Percentiles rank a stretch among this genome's conserved stretches.
phyloP scores from a whole-genome alignment of 495 filamentous ascomycete species.

The Trichocladium uniseriatum region DNA sequence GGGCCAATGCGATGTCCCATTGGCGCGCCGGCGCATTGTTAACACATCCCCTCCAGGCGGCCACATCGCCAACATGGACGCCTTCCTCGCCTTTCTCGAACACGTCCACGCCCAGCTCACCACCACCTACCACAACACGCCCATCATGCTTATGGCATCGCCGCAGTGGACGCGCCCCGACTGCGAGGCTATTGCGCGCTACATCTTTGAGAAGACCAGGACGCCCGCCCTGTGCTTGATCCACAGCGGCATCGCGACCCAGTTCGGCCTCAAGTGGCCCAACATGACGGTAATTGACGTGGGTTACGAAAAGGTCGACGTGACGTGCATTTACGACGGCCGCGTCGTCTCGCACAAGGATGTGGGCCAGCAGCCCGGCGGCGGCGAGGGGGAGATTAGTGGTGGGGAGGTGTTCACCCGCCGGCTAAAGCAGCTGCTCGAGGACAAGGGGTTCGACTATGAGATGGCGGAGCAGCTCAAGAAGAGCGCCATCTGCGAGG shows the following conservation, averaged over 20 bases:
- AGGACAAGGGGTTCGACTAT: conserved; percentile 57
- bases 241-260: conserved; percentile 71
- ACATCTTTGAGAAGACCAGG: conserved; percentile 95
- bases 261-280: conserved; percentile 69
- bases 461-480: conserved; percentile 97
- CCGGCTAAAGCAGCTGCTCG: conserved; percentile 58
- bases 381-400: conserved; percentile 48
- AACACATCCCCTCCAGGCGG: conserved; percentile 41
- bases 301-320: conserved; percentile 80
- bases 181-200: conserved; percentile 73
- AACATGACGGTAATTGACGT: conserved; percentile 82
- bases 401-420: conserved; percentile 88
- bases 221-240: conserved; percentile 80
- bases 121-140: conserved; percentile 80
- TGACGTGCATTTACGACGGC: conserved; percentile 79
- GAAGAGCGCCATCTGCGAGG: conserved; percentile 77
- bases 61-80: conserved; percentile 77
- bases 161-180: conserved; percentile 80
- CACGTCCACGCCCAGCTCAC: conserved; percentile 82
- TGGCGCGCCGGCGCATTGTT: not conserved
- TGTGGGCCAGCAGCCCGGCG: conserved; percentile 44
- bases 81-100: conserved; percentile 81
- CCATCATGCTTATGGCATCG: conserved; percentile 77
- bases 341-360: conserved; percentile 40
- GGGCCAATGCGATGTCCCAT: not conserved